Evolutionary conservation across 208 protist genomes (phyloP), one percentile per base, ranked within the genome.

Genomic region (Wallacemonas sp.): DNA sequence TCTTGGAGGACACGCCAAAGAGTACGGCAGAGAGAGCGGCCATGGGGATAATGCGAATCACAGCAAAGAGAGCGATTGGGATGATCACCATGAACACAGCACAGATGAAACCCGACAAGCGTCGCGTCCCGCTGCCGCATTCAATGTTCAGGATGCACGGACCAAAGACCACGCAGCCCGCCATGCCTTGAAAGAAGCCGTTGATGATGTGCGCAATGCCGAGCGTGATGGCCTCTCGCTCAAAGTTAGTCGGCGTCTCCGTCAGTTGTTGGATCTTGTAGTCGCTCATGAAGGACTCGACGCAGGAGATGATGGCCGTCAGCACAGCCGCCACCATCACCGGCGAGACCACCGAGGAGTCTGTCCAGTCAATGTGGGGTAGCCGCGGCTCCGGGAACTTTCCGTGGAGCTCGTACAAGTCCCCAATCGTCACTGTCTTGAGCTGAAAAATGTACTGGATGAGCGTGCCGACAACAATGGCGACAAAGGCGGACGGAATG

Each of bases 391-490:
- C 55, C 2, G 75, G 75, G 36, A 86, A 82, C 26, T 31, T 39
- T n/a, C 75, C 75, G 63, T 79, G 71, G 45, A 82, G 72, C 26
- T 79, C 50, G 66, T 86, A 86, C 14, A 82, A 57, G 33, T 86
- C 71, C 5, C 80, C 80, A 29, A 86, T 82, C 18, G 80, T 86
- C 11, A 77, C 71, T 33, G 80, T 86, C 54, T 77, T 64, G 68
- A 86, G 57, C 31, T 76, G 67, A 48, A 81, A 86, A 29, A 80
- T 80, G 72, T 86, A 82, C 66, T 86, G 66, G n/a, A 86, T 76
- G 11, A 70, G 68, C 10, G 80, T 86, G 8, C 80, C 80, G n/a
- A 86, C 62, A 4, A 86, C 69, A 18, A 86, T 72, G 12, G 75
- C 75, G 1, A 78, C 66, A 50, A 86, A 82, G 16, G 80, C 72